A percentile compares a stretch with the other conserved stretches of the same genome.
phyloP scores from a whole-genome alignment of 2,329 filamentous ascomycete genomes.

The Epichloe coenophiala region DNA sequence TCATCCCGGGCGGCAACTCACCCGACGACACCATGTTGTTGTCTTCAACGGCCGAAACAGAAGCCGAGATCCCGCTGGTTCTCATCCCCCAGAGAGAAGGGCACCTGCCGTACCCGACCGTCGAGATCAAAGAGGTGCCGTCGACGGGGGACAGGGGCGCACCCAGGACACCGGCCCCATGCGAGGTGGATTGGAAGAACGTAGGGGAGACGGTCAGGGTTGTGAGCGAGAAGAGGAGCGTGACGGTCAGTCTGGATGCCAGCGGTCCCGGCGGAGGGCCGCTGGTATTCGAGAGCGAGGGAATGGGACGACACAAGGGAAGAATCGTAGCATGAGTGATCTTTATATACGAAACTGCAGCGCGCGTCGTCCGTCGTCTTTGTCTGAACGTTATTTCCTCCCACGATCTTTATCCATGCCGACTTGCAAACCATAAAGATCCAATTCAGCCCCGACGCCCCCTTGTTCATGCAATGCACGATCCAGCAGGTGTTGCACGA shows the following conservation, averaged over 20 bases:
- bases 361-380: no score
- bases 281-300: slow-evolving; percentile 51
- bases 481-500: not conserved
- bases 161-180: slow-evolving; percentile 23
- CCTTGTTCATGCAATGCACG: not conserved
- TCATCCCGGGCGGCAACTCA: slow-evolving; percentile 31
- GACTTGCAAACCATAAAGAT: no score
- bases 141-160: slow-evolving; percentile 16
- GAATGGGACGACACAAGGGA: slow-evolving; percentile 15
- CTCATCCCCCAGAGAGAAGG: slow-evolving; percentile 71
- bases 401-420: no score
- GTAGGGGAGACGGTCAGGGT: slow-evolving; percentile 66
- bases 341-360: not conserved
- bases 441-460: not conserved
- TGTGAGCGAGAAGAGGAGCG: slow-evolving; percentile 53
- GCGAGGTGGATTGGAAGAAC: slow-evolving; percentile 71
- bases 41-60: slow-evolving; percentile 34
- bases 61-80: slow-evolving; percentile 52
- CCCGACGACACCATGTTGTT: slow-evolving; percentile 25
- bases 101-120: slow-evolving; percentile 58
- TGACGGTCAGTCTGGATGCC: slow-evolving; percentile 60
- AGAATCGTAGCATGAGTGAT: slow-evolving; percentile 22
- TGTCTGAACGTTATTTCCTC: no score
- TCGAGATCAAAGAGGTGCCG: slow-evolving; percentile 59
- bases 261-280: slow-evolving; percentile 53